phyloP scores from a whole-genome alignment of 768 basidiomycete species.

The Trametes sanguinea region DNA sequence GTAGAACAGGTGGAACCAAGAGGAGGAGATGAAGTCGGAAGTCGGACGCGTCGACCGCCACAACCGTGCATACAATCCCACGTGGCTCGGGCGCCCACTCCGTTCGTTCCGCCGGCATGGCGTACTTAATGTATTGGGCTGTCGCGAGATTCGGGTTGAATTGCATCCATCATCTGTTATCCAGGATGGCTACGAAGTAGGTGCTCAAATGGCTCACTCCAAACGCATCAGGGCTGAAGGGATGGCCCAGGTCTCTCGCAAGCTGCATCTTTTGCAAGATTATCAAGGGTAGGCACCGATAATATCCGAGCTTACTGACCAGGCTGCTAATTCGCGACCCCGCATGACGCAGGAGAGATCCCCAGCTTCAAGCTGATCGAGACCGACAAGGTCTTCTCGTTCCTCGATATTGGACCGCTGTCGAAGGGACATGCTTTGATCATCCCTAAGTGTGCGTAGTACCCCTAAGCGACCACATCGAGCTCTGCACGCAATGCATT shows the following conservation, averaged over 20 bases:
- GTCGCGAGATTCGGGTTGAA: background rate
- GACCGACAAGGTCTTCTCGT: conserved; percentile 75
- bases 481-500: background rate
- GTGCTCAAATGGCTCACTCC: background rate
- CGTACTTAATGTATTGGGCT: too few relatives aligned
- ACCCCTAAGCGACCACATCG: background rate
- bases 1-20: too few relatives aligned
- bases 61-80: background rate
- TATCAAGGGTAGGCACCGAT: conserved; percentile 64
- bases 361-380: conserved; percentile 86
- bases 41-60: background rate
- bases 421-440: conserved; percentile 89
- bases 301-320: background rate
- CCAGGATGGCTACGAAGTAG: conserved; percentile 8
- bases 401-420: conserved; percentile 91
- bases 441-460: conserved; percentile 82
- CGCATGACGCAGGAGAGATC: conserved; percentile 70
- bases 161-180: background rate
- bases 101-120: background rate
- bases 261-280: conserved; percentile 95
- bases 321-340: background rate
- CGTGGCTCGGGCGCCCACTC: background rate
- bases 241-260: conserved; percentile 39
- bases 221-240: background rate
- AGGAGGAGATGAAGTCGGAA: too few relatives aligned